Evolutionary conservation across 2,329 filamentous ascomycete genomes (phyloP), one percentile per base, ranked within the genome.

Genomic region (Apiospora hydei): DNA sequence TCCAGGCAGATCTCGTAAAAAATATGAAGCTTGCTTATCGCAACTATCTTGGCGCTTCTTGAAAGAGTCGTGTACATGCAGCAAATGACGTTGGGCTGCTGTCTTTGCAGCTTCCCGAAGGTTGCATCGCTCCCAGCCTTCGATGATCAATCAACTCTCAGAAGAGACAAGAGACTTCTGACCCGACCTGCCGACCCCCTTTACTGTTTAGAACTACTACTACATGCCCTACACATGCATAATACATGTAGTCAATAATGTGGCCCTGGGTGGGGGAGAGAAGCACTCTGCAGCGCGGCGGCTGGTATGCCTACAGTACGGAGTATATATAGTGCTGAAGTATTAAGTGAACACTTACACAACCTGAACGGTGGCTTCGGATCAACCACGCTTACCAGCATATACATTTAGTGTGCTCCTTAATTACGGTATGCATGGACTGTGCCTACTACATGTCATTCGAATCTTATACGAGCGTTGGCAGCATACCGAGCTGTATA

Each of bases 371-470:
- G 30, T 34, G 51, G 51, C 51, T 57, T 57, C 26, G 26, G 26
- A 30, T 57, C 51, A 57, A 26, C 51, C 26, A 57, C 51, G 51
- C 51, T 57, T 57, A 14, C 51, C 26, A 57, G 34, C 53, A 61
- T 61, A 18, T 61, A 61, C 53, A 61, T 61, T 18, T 61, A 61
- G 53, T 61, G 30, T 30, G 53, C 53, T 61, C 53, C 53, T 61
- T 61, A 61, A 38, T 61, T 64, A 24, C 34, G 1, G 18, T 41
- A 64, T 30, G 26, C 26, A 38, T 38, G 34, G 34, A 8, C 34
- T 38, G 3, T 38, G 7, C 34, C 34, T 43, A 43, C 13, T 14
- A 43, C 8, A 43, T 43, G 41, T 14, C 41, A 43, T 43, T 43
- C 41, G 41, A 11, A 14, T 43, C 41, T 43, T 43, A 43, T 14